These are phyloP conservation scores for Sclerotinia nivalis DNA, from an alignment of 2,329 filamentous ascomycete species.

Conservation along the genomic window DNA sequence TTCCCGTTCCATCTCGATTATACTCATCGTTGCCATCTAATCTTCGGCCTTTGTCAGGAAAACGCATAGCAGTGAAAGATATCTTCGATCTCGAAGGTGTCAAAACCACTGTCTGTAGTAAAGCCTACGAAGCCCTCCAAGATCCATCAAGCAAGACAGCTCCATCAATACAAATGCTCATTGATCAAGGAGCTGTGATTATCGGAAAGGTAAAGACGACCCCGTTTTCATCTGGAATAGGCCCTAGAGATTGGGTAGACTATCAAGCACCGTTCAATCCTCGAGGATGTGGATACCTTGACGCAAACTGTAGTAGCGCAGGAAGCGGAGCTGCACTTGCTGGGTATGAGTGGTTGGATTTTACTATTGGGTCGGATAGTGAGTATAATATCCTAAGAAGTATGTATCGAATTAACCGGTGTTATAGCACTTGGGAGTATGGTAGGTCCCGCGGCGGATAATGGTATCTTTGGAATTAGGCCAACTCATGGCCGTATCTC, in stretches of 20 bases:
- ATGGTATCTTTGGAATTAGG: constrained; percentile 30
- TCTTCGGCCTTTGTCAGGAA: constrained; percentile 53
- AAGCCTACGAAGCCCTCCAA: constrained; percentile 56
- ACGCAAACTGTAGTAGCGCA: constrained; percentile 49
- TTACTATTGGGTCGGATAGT: constrained; percentile 51
- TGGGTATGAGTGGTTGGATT: constrained; percentile 51
- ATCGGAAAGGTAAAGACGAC: constrained; percentile 54
- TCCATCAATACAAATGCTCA: constrained; percentile 52
- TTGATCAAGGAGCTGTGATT: constrained; percentile 59
- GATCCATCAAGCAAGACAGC: constrained; percentile 49
- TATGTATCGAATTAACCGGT: not conserved
- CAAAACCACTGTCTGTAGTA: constrained; percentile 56
- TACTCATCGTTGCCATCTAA: not conserved
- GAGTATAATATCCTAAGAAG: not conserved
- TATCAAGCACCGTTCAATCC: constrained; percentile 45
- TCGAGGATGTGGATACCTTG: constrained; percentile 49
- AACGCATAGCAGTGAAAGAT: constrained; percentile 63
- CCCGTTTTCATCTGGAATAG: constrained; percentile 45
- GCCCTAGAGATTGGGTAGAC: constrained; percentile 47
- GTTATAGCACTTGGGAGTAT: constrained; percentile 29
- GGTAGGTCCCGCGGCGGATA: constrained; percentile 28
- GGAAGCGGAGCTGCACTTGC: constrained; percentile 47
- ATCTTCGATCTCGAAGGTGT: constrained; percentile 59
- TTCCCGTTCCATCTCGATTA: constrained; percentile 17
- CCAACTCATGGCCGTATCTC: constrained; percentile 25